These are phyloP conservation scores for Cytospora schulzeri DNA, from an alignment of 2,329 filamentous ascomycete genomes.

Conservation along the genomic window DNA sequence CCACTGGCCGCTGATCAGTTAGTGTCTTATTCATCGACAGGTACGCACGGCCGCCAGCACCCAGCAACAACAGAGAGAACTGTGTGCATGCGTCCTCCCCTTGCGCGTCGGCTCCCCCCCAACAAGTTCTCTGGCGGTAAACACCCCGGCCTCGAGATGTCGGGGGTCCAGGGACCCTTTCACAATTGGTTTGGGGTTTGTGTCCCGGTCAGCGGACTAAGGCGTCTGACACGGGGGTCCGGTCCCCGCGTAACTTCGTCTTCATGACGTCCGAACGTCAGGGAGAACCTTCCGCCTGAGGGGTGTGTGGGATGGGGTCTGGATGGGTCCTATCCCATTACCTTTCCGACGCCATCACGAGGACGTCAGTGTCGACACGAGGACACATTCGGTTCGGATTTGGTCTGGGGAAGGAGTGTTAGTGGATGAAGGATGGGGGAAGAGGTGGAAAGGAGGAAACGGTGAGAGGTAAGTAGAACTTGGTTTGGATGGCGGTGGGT, in stretches of 20 bases:
- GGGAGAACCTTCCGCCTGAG: neutral
- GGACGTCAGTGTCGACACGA: neutral
- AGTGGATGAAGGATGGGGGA: neutral
- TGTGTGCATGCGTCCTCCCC: neutral
- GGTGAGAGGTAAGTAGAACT: neutral
- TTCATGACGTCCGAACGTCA: neutral
- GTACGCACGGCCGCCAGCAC: conserved; percentile 2
- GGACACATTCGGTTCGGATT: neutral
- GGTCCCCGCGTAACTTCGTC: neutral
- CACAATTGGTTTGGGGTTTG: neutral
- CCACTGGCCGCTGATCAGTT: conserved; percentile 1
- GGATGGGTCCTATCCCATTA: neutral
- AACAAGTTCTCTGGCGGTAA: neutral
- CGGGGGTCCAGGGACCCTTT: conserved; percentile 1
- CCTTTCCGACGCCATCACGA: neutral
- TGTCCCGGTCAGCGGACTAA: neutral
- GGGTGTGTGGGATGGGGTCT: neutral
- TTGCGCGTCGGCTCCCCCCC: neutral
- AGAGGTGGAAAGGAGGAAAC: neutral
- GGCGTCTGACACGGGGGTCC: neutral
- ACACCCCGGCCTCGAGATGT: neutral
- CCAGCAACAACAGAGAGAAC: too few relatives aligned
- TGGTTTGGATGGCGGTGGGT: neutral
- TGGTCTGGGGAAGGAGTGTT: neutral
- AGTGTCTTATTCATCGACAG: neutral